Evolutionary conservation across 106 monocot genomes (phyloP).

Genomic region (Ottelia alismoides): DNA sequence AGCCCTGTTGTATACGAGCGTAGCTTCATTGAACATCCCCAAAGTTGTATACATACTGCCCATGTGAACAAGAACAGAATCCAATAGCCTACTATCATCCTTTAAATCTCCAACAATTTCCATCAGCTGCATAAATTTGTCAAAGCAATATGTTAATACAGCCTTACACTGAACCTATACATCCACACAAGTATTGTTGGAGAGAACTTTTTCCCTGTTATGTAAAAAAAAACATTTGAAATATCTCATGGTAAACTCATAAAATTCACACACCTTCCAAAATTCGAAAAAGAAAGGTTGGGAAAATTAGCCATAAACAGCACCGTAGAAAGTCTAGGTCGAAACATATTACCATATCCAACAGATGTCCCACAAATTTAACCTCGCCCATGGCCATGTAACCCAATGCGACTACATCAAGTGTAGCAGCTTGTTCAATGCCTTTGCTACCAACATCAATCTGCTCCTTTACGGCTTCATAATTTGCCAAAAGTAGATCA

Average conservation of each 20-base stretch:
- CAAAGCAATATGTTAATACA: no score
- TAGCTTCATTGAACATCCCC: slow-evolving; percentile 58
- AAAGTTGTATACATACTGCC: slow-evolving; percentile 53
- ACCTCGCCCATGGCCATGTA: slow-evolving; percentile 44
- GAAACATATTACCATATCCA: slow-evolving; percentile 41
- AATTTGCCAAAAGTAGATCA: slow-evolving; percentile 69
- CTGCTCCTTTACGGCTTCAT: slow-evolving; percentile 55
- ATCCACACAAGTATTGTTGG: no score
- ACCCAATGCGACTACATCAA: slow-evolving; percentile 68
- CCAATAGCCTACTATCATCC: slow-evolving; percentile 33
- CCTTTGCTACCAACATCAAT: slow-evolving; percentile 36
- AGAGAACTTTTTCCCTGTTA: no score
- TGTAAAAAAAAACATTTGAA: no score
- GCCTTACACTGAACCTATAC: no score
- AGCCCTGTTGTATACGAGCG: slow-evolving; percentile 39
- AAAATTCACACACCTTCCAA: no score
- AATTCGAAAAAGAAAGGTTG: no score
- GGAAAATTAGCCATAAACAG: no score
- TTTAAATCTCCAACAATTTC: slow-evolving; percentile 30
- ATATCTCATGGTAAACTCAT: no score
- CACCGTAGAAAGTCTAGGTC: not conserved
- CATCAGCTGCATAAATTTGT: slow-evolving; percentile 40
- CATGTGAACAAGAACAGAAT: slow-evolving; percentile 74
- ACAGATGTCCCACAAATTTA: slow-evolving; percentile 26
- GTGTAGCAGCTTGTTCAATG: slow-evolving; percentile 74